Percentiles rank a stretch among this genome's conserved stretches.
Conservation (phyloP, 805 yeast genomes). For the Ogataea allantospora region DNA sequence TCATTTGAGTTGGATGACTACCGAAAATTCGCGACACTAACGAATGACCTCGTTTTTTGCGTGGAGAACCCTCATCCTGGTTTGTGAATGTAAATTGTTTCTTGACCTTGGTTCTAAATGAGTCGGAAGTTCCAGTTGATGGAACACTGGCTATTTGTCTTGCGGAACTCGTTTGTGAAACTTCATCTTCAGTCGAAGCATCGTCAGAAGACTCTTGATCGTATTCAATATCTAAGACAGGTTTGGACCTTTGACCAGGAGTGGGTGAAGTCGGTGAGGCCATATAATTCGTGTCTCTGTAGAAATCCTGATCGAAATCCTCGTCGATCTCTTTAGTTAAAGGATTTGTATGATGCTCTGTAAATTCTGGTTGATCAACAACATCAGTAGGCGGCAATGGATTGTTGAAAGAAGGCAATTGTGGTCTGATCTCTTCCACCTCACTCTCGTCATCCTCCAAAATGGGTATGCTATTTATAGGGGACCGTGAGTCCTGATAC, state of each 20-base stretch:
- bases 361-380: neutral
- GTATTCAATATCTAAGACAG: conserved; percentile 6
- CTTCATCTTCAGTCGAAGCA: conserved; percentile 26
- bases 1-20: conserved; percentile 9
- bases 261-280: conserved; percentile 4
- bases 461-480: conserved; percentile 27
- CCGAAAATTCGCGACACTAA: conserved; percentile 14
- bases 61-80: neutral
- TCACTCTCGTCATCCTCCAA: conserved; percentile 34
- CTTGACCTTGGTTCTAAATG: conserved; percentile 9
- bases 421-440: conserved; percentile 24
- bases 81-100: conserved; percentile 15
- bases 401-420: conserved; percentile 26
- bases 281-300: conserved; percentile 20
- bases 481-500: conserved; percentile 12
- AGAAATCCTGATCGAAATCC: conserved; percentile 33
- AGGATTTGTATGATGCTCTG: conserved; percentile 1
- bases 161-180: neutral
- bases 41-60: conserved; percentile 8
- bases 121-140: conserved; percentile 4
- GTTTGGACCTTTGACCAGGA: conserved; percentile 7
- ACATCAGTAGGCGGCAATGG: neutral
- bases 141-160: neutral
- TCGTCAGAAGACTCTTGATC: conserved; percentile 27
- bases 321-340: conserved; percentile 29